Conservation (phyloP, 2,329 filamentous ascomycete species). For the Fusarium sp. region DNA sequence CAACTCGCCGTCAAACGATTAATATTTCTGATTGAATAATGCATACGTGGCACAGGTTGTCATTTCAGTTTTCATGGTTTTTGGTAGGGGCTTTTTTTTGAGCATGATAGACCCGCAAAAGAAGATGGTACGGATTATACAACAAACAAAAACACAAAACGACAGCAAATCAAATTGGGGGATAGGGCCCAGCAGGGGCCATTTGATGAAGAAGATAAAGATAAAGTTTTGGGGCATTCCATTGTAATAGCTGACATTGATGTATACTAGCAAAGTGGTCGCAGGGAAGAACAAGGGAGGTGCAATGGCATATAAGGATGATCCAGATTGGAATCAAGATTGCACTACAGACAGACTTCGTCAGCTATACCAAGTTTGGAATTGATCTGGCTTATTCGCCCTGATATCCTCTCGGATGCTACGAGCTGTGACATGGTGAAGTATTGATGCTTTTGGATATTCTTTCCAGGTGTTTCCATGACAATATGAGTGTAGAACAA, state of each 20-base stretch:
- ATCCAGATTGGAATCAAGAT: slow-evolving; percentile 48
- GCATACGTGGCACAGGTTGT: slow-evolving; percentile 53
- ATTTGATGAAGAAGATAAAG: slow-evolving; percentile 21
- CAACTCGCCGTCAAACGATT: slow-evolving; percentile 59
- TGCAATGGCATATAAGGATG: slow-evolving; percentile 46
- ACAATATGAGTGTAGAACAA: background rate
- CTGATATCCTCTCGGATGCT: slow-evolving; percentile 30
- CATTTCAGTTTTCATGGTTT: slow-evolving; percentile 47
- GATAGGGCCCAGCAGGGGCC: slow-evolving; percentile 12
- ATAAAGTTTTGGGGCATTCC: slow-evolving; percentile 23
- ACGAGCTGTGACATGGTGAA: background rate
- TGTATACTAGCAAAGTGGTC: slow-evolving; percentile 46
- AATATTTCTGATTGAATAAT: slow-evolving; percentile 53
- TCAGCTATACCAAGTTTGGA: slow-evolving; percentile 42
- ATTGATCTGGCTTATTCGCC: slow-evolving; percentile 44
- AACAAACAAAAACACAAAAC: slow-evolving; percentile 38
- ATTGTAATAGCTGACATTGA: slow-evolving; percentile 47
- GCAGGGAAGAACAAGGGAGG: slow-evolving; percentile 20
- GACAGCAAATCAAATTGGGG: background rate
- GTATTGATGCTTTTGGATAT: background rate
- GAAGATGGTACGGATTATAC: slow-evolving; percentile 35
- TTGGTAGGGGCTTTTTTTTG: slow-evolving; percentile 29
- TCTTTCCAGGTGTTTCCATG: background rate
- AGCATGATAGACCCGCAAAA: slow-evolving; percentile 51
- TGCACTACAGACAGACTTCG: slow-evolving; percentile 29